A percentile compares a stretch with the other conserved stretches of the same genome.
Evolutionary conservation across 345 rosid genomes (phyloP).

Genomic region (Aegle marmelos): DNA sequence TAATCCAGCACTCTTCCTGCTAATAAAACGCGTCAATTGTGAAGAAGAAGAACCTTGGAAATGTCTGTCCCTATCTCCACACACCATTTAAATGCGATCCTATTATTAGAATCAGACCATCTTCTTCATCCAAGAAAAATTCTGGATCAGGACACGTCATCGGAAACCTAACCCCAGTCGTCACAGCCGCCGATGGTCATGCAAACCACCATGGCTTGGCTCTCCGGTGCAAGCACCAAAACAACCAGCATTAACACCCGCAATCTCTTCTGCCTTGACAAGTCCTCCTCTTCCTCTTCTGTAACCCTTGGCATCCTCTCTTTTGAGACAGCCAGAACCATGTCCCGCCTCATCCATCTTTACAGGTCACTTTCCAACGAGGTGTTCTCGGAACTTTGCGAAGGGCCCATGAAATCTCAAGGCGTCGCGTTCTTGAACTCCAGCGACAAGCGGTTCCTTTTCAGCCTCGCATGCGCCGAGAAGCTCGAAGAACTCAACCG

Average conservation of each 20-base stretch:
- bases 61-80: neutral
- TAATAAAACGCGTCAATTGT: conserved; percentile 5
- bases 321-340: conserved; percentile 46
- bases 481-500: conserved; percentile 42
- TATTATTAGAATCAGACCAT: neutral
- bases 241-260: neutral
- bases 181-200: conserved; percentile 12
- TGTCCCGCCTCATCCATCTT: conserved; percentile 42
- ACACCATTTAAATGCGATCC: neutral
- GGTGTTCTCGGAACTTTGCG: conserved; percentile 28
- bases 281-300: conserved; percentile 8
- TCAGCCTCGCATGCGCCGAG: conserved; percentile 38
- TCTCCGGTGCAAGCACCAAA: conserved; percentile 7
- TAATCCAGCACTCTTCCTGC: neutral
- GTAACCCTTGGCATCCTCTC: conserved; percentile 39
- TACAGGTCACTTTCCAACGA: conserved; percentile 33
- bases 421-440: conserved; percentile 44
- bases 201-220: conserved; percentile 22
- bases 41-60: conserved; percentile 6
- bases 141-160: too few species aligned
- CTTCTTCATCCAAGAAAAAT: too few species aligned
- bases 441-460: conserved; percentile 30
- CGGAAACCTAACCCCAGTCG: neutral
- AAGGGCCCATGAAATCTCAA: conserved; percentile 25
- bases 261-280: conserved; percentile 7